phyloP scores from a whole-genome alignment of 768 basidiomycete genomes.

The Auriscalpium vulgare region DNA sequence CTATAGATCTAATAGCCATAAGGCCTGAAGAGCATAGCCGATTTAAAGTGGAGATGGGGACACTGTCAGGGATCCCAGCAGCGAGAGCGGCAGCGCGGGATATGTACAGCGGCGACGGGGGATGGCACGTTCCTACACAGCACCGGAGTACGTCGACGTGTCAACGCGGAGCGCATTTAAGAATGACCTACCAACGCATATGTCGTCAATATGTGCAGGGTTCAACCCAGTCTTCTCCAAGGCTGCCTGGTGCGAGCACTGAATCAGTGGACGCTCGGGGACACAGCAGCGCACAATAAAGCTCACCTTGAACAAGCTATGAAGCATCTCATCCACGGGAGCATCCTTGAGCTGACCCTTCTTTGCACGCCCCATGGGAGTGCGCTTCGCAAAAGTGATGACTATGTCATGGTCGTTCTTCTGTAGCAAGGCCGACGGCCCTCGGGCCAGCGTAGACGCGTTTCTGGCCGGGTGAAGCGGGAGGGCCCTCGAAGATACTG shows the following conservation, averaged over 20 bases:
- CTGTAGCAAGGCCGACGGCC: slow-evolving; percentile 48
- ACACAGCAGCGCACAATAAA: background rate
- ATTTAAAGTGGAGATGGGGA: slow-evolving; percentile 89
- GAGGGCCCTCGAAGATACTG: too few relatives aligned
- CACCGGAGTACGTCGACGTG: background rate
- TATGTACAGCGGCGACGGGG: slow-evolving; percentile 72
- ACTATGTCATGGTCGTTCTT: slow-evolving; percentile 82
- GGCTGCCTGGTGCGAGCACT: slow-evolving; percentile 41
- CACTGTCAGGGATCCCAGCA: slow-evolving; percentile 80
- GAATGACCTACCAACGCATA: slow-evolving; percentile 61
- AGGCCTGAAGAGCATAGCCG: slow-evolving; percentile 91
- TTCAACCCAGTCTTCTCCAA: slow-evolving; percentile 59
- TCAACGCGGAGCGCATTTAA: background rate
- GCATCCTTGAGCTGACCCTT: slow-evolving; percentile 91
- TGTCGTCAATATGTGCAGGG: slow-evolving; percentile 69
- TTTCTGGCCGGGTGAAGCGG: too few relatives aligned
- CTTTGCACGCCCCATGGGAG: slow-evolving; percentile 80
- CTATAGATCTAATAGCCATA: slow-evolving; percentile 87
- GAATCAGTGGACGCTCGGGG: background rate
- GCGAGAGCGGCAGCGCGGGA: slow-evolving; percentile 83
- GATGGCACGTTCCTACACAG: slow-evolving; percentile 67
- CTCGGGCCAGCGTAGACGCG: slow-evolving; percentile 25
- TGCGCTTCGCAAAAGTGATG: slow-evolving; percentile 82
- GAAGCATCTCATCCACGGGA: slow-evolving; percentile 80
- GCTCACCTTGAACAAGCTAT: slow-evolving; percentile 69